These are phyloP conservation scores for Carex littledalei DNA, from an alignment of 176 grass and related monocot genomes.

Conservation along the genomic window DNA sequence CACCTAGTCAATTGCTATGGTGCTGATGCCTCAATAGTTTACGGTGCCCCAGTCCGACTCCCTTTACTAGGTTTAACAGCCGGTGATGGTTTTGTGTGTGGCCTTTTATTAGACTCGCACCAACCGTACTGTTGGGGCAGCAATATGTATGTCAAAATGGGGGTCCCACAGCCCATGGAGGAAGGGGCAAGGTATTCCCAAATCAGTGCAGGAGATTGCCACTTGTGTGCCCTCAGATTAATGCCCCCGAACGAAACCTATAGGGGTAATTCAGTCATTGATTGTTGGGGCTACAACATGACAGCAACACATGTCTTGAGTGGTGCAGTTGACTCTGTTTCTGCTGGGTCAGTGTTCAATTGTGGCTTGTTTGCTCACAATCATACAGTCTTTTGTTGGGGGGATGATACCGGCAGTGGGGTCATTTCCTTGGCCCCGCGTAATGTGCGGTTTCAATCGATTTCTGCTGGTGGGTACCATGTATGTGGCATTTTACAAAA, in stretches of 20 bases:
- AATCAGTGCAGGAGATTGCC: slow-evolving; percentile 87
- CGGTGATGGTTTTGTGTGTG: slow-evolving; percentile 85
- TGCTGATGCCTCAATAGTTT: slow-evolving; percentile 79
- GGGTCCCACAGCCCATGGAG: slow-evolving; percentile 88
- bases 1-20: slow-evolving; percentile 76
- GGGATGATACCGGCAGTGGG: slow-evolving; percentile 70
- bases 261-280: slow-evolving; percentile 41
- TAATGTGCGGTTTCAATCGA: slow-evolving; percentile 61
- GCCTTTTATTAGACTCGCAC: slow-evolving; percentile 65
- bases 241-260: slow-evolving; percentile 1
- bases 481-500: slow-evolving; percentile 92
- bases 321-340: slow-evolving; percentile 41
- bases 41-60: slow-evolving; percentile 64
- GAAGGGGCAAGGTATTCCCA: slow-evolving; percentile 66
- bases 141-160: slow-evolving; percentile 87
- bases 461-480: slow-evolving; percentile 83
- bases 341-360: slow-evolving; percentile 87
- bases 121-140: slow-evolving; percentile 98
- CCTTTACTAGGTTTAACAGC: slow-evolving; percentile 73
- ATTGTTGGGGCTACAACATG: slow-evolving; percentile 99
- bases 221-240: slow-evolving; percentile 64
- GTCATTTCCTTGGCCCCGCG: slow-evolving; percentile 60
- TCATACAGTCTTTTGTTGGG: slow-evolving; percentile 84
- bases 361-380: slow-evolving; percentile 64
- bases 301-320: slow-evolving; percentile 45